These are phyloP conservation scores for Ustilago nuda DNA, from an alignment of 1,284 basidiomycete genomes.

Conservation along the genomic window DNA sequence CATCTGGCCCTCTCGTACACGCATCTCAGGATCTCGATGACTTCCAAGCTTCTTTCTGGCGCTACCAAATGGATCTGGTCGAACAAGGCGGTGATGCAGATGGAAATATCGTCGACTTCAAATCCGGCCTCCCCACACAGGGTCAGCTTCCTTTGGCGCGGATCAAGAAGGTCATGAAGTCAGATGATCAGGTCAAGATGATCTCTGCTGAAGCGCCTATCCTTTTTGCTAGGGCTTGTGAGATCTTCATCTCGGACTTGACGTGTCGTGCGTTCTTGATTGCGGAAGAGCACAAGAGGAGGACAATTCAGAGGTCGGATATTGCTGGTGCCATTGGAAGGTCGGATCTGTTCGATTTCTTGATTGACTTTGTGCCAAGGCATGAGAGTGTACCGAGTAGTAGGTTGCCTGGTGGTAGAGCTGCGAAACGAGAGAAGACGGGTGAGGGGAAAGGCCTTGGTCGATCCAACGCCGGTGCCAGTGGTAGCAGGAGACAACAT, in stretches of 20 bases:
- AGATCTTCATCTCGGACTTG: conserved; percentile 69
- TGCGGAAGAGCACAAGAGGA: conserved; percentile 65
- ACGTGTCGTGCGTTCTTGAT: conserved; percentile 67
- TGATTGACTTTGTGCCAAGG: conserved; percentile 67
- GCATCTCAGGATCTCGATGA: conserved; percentile 51
- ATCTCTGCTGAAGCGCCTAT: conserved; percentile 69
- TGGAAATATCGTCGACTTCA: conserved; percentile 61
- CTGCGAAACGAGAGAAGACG: conserved; percentile 49
- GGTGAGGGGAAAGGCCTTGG: conserved; percentile 39
- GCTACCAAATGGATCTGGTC: conserved; percentile 64
- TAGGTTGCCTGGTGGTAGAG: conserved; percentile 44
- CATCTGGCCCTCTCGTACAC: conserved; percentile 44
- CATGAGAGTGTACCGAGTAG: conserved; percentile 58
- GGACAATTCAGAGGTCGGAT: conserved; percentile 67
- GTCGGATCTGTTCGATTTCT: conserved; percentile 68
- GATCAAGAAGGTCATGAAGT: conserved; percentile 69
- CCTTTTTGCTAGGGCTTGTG: conserved; percentile 67
- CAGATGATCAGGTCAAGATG: conserved; percentile 68
- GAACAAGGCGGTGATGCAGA: conserved; percentile 61
- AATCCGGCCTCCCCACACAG: conserved; percentile 53
- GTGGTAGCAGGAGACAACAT: conserved; percentile 23
- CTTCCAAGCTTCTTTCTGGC: conserved; percentile 62
- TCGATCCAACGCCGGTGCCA: conserved; percentile 24
- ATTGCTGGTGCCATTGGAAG: conserved; percentile 64
- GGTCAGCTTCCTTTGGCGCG: conserved; percentile 67